phyloP scores from a whole-genome alignment of 768 basidiomycete genomes.

The Calvatia gigantea region DNA sequence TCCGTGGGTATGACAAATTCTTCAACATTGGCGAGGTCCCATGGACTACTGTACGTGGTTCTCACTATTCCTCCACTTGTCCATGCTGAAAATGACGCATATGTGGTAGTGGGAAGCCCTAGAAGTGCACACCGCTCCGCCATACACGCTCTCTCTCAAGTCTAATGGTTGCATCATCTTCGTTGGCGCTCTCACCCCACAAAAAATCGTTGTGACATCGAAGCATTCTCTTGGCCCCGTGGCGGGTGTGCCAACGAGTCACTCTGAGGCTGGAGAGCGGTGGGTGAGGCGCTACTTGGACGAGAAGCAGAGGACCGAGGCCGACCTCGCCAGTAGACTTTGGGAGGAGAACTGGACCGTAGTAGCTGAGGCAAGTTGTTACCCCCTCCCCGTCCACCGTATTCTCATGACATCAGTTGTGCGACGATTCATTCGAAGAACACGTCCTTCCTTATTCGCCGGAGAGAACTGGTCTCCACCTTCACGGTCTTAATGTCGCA shows the following conservation, averaged over 20 bases:
- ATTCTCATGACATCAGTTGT: conserved; percentile 58
- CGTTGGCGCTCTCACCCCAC: conserved; percentile 76
- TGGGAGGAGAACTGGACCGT: conserved; percentile 89
- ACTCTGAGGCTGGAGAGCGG: conserved; percentile 78
- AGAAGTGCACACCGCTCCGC: conserved; percentile 62
- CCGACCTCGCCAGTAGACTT: conserved; percentile 66
- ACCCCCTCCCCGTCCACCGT: neutral
- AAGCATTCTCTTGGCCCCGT: conserved; percentile 84
- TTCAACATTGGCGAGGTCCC: conserved; percentile 97
- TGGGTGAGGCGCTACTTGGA: conserved; percentile 77
- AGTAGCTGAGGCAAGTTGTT: conserved; percentile 72
- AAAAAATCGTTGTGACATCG: conserved; percentile 79
- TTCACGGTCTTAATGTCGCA: conserved; percentile 86
- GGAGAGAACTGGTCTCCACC: conserved; percentile 84
- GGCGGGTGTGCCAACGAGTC: conserved; percentile 43
- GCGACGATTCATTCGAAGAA: conserved; percentile 96
- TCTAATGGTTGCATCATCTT: conserved; percentile 98
- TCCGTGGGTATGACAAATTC: conserved; percentile 96
- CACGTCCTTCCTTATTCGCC: conserved; percentile 85
- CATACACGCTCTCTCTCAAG: conserved; percentile 87
- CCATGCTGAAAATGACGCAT: neutral
- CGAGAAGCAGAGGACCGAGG: conserved; percentile 60
- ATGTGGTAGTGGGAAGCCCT: conserved; percentile 68
- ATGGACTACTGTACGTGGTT: conserved; percentile 78
- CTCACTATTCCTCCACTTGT: neutral